Percentiles rank a stretch among this genome's conserved stretches.
Evolutionary conservation across 2,329 filamentous ascomycete genomes (phyloP).

Genomic region (Colletotrichum sp.): DNA sequence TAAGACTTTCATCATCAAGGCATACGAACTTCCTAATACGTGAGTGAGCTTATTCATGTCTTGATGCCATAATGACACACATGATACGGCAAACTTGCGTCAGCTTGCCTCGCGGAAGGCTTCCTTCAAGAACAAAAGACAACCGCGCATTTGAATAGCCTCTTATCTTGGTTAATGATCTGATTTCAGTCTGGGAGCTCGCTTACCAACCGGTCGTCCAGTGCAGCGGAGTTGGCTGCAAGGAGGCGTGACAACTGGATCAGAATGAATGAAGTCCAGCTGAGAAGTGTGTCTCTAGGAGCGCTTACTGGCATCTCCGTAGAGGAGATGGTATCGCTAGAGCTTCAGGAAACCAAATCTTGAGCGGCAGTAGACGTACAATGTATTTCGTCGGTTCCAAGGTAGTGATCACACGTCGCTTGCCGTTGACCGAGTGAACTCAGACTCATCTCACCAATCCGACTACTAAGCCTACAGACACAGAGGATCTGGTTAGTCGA

Average conservation of each 20-base stretch:
- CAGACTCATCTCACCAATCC: background rate
- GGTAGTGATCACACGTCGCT: background rate
- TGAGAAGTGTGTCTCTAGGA: background rate
- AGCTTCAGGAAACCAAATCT: rapidly evolving
- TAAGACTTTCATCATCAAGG: background rate
- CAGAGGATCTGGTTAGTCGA: background rate
- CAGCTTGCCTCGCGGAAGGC: background rate
- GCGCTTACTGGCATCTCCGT: background rate
- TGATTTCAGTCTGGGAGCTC: background rate
- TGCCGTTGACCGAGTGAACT: background rate
- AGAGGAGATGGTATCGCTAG: background rate
- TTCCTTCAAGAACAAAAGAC: background rate
- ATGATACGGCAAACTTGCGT: rapidly evolving
- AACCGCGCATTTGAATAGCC: background rate
- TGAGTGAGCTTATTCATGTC: background rate
- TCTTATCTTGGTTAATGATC: background rate
- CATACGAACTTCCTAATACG: background rate
- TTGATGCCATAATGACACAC: background rate
- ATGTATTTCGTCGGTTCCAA: background rate
- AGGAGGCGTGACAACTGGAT: background rate
- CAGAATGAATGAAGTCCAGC: background rate
- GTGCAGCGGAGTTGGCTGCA: background rate
- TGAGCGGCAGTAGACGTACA: background rate
- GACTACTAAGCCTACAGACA: background rate
- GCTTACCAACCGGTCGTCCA: background rate